Evolutionary conservation across 441 rosid genomes (phyloP).

Genomic region (Gossypium armourianum): DNA sequence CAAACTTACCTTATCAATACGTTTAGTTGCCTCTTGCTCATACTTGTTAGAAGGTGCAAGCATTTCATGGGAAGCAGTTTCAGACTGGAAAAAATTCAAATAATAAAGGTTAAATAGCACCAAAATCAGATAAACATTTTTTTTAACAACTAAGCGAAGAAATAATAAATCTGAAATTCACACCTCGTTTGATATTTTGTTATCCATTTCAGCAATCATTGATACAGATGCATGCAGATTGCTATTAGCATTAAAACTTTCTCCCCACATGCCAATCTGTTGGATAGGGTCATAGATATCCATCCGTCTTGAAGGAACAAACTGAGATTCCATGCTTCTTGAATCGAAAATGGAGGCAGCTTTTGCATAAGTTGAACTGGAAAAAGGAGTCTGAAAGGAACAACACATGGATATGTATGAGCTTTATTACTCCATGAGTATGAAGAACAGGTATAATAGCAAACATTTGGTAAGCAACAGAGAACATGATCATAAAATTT

Average conservation of each 20-base stretch:
- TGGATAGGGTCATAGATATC: slow-evolving; percentile 62
- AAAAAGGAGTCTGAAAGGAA: not conserved
- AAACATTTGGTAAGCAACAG: not conserved
- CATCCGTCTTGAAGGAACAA: slow-evolving; percentile 56
- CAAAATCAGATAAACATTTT: slow-evolving; percentile 10
- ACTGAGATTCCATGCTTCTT: slow-evolving; percentile 63
- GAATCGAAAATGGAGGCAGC: slow-evolving; percentile 24
- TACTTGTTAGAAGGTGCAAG: slow-evolving; percentile 46
- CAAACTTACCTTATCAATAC: slow-evolving; percentile 51
- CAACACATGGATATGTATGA: not conserved
- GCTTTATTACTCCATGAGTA: not conserved
- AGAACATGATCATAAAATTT: slow-evolving; percentile 1
- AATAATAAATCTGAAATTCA: slow-evolving; percentile 6
- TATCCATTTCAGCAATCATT: slow-evolving; percentile 39
- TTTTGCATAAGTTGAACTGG: slow-evolving; percentile 16
- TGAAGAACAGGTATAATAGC: not conserved
- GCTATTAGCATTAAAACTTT: slow-evolving; percentile 44
- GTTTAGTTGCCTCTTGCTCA: slow-evolving; percentile 70
- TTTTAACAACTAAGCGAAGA: slow-evolving; percentile 7
- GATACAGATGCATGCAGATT: slow-evolving; percentile 39
- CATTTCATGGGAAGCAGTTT: slow-evolving; percentile 61
- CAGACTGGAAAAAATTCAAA: slow-evolving; percentile 49
- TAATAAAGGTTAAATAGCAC: slow-evolving; percentile 17
- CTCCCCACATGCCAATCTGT: slow-evolving; percentile 78
- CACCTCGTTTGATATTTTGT: slow-evolving; percentile 58